A percentile compares a stretch with the other conserved stretches of the same genome.
Conservation (phyloP, 306 rosid species). For the Astragalus glycyphyllos region DNA sequence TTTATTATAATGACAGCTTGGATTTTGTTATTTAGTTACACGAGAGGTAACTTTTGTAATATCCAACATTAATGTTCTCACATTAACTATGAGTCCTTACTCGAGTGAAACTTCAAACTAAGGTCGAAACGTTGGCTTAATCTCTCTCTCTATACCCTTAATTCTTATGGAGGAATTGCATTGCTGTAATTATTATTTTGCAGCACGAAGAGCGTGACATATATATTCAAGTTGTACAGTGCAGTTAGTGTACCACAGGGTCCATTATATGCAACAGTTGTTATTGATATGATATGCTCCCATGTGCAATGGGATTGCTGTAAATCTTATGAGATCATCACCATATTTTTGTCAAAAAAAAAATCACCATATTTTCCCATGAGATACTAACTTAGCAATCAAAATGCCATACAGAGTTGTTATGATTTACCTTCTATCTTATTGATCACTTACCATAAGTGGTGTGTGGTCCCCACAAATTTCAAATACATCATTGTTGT, state of each 20-base stretch:
- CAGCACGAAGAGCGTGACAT: conserved; percentile 29
- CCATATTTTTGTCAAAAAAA: too few relatives aligned
- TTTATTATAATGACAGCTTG: too few relatives aligned
- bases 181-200: neutral
- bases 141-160: too few relatives aligned
- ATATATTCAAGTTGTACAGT: conserved; percentile 31
- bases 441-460: conserved; percentile 43
- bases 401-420: conserved; percentile 45
- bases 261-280: conserved; percentile 38
- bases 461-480: conserved; percentile 48
- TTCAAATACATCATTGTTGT: conserved; percentile 34
- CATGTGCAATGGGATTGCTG: conserved; percentile 59
- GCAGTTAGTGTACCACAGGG: conserved; percentile 32
- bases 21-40: too few relatives aligned
- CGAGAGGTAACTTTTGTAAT: too few relatives aligned
- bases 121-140: too few relatives aligned
- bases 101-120: too few relatives aligned
- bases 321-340: conserved; percentile 54
- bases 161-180: too few relatives aligned
- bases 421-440: conserved; percentile 51
- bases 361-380: conserved; percentile 18
- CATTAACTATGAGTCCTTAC: too few relatives aligned
- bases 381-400: conserved; percentile 40
- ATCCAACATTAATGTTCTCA: too few relatives aligned
- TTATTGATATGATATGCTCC: conserved; percentile 50